A percentile compares a stretch with the other conserved stretches of the same genome.
Evolutionary conservation across 495 filamentous ascomycete species (phyloP).

Genomic region (Penicillium parvum): DNA sequence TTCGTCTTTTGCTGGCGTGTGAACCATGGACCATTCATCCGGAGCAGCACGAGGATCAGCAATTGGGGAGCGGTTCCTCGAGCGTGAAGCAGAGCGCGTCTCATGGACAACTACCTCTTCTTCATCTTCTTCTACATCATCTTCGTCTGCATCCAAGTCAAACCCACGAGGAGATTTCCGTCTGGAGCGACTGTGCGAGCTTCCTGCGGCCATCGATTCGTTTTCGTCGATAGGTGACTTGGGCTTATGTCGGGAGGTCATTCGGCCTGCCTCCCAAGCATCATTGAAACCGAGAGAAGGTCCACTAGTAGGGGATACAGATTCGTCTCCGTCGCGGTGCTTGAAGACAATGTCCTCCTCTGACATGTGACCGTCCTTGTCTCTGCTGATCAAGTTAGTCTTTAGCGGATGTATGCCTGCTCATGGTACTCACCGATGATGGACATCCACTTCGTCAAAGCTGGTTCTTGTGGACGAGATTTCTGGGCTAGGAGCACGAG

Average conservation of each 20-base stretch:
- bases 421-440: constrained; percentile 27
- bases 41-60: neutral
- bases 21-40: constrained; percentile 23
- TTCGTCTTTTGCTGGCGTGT: constrained; percentile 13
- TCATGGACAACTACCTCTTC: constrained; percentile 31
- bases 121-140: neutral
- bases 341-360: constrained; percentile 20
- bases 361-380: constrained; percentile 6
- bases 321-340: constrained; percentile 11
- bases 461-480: constrained; percentile 24
- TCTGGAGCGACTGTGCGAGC: neutral
- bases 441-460: constrained; percentile 51
- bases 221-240: constrained; percentile 3
- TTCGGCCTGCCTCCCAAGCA: constrained; percentile 10
- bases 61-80: neutral
- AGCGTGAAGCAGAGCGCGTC: constrained; percentile 1
- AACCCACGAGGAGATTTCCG: neutral
- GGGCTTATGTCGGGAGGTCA: neutral
- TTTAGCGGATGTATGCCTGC: too few relatives aligned
- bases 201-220: neutral
- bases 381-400: constrained; percentile 2
- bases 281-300: constrained; percentile 13
- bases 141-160: neutral
- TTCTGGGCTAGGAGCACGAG: constrained; percentile 35
- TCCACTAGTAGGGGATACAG: constrained; percentile 16